Evolutionary conservation across 345 rosid genomes (phyloP).

Genomic region (Boechera retrofracta): DNA sequence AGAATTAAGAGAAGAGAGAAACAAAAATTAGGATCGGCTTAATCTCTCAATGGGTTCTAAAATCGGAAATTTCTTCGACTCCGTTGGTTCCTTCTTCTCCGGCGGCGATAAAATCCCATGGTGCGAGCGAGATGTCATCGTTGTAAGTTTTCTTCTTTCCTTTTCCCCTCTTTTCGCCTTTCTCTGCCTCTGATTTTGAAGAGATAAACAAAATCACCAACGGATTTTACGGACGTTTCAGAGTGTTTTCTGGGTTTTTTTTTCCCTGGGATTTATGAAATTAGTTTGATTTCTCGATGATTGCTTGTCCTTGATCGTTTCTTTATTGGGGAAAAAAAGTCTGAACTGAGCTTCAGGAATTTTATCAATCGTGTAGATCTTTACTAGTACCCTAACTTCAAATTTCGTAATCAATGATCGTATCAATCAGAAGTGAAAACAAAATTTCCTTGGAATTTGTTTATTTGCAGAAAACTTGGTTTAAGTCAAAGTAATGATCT

Average conservation of each 20-base stretch:
- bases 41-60: slow-evolving; percentile 32
- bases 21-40: slow-evolving; percentile 4
- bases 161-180: background rate
- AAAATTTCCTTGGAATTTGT: background rate
- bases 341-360: background rate
- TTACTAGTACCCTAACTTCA: background rate
- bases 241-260: background rate
- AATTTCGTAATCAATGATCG: background rate
- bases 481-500: background rate
- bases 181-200: slow-evolving; percentile 1
- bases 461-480: background rate
- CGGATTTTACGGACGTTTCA: background rate
- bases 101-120: slow-evolving; percentile 84
- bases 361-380: background rate
- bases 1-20: slow-evolving; percentile 6
- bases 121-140: slow-evolving; percentile 77
- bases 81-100: slow-evolving; percentile 65
- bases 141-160: slow-evolving; percentile 47
- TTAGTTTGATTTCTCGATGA: background rate
- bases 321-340: background rate
- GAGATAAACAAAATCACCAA: background rate
- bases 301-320: background rate
- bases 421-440: background rate
- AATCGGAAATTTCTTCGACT: slow-evolving; percentile 51
- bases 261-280: background rate